A percentile compares a stretch with the other conserved stretches of the same genome.
phyloP scores from a whole-genome alignment of 108 stramenopile species.

The Skeletonema grethae region DNA sequence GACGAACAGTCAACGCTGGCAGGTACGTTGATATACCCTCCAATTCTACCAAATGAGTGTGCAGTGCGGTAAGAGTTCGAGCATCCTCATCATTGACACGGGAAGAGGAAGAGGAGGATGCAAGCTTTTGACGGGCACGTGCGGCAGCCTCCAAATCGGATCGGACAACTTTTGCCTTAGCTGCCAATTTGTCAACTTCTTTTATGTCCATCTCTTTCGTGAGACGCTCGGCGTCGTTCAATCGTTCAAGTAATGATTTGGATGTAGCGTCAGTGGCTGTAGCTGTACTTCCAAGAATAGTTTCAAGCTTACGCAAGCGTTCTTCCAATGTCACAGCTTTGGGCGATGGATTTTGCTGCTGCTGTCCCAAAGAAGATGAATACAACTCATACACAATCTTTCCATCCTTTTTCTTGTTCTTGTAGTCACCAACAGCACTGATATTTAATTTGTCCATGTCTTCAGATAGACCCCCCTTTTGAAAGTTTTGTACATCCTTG shows the following conservation, averaged over 20 bases:
- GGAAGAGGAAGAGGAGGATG: constrained; percentile 33
- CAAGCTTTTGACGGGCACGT: constrained; percentile 30
- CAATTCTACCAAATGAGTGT: constrained; percentile 71
- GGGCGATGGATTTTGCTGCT: constrained; percentile 4
- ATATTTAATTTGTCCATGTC: background rate
- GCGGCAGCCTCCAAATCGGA: constrained; percentile 49
- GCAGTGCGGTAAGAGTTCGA: constrained; percentile 67
- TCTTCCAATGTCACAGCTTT: constrained; percentile 33
- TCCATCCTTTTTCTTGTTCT: constrained; percentile 15
- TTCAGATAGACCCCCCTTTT: background rate
- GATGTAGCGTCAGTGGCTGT: background rate
- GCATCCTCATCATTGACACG: constrained; percentile 56
- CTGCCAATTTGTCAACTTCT: constrained; percentile 40
- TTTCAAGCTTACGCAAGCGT: constrained; percentile 37
- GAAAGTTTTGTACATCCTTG: constrained; percentile 35
- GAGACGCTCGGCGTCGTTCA: constrained; percentile 36
- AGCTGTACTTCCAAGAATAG: constrained; percentile 22
- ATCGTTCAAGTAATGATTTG: constrained; percentile 29
- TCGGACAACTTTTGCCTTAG: constrained; percentile 45
- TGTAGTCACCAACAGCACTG: background rate
- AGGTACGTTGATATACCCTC: constrained; percentile 68
- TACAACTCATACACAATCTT: constrained; percentile 42
- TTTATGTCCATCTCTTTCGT: constrained; percentile 34
- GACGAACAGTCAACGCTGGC: constrained; percentile 63
- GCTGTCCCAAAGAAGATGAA: constrained; percentile 4